Base-by-base conservation (phyloP, 2,329 filamentous ascomycete species). In the Emmonsia crescens region DNA sequence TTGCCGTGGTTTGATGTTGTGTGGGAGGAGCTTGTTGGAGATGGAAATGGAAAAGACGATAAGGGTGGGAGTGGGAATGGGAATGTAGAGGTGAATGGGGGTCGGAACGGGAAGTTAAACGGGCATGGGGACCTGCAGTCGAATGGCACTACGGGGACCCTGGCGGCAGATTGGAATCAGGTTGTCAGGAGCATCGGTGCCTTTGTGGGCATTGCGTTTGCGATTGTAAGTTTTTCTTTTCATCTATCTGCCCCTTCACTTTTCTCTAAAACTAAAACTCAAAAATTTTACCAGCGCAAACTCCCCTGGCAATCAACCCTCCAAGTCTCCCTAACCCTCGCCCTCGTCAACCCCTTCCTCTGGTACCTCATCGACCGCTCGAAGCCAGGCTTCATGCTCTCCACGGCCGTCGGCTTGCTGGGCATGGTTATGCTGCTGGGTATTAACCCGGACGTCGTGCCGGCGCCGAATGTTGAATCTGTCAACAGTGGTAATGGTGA, bases 321-420 rank as follows among this genome's bases (percentile, higher is more conserved):
- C n/a, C 94, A 99, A 75, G 86, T 95, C 24, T 95, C 92, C 0
- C 76, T 95, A 31, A 94, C 92, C 0, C 85, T 99, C 57, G 89
- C 91, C 27, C 84, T 97, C 63, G 90, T 89, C 24, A 97, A 97
- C 72, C 93, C 94, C 1, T 88, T 94, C 10, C 79, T 99, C 21
- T 99, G 94, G 94, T 99, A 96, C 76, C 81, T 97, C 29, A 89
- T 99, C 70, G 94, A 99, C 76, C 89, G 93, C 58, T 94, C 91
- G 55, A 86, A 85, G 67, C 83, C 91, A 0, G 94, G 94, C 4
- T 88, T 97, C 67, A 77, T 94, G 40, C 82, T 96, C 61, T 91
- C 90, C 0, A 81, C 86, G 16, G 77, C 84, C 1, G 86, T 96
- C 12, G 89, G 90, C 1, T 72, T 93, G 31, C 77, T 83, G 0